phyloP scores from a whole-genome alignment of 768 basidiomycete genomes.

The Pisolithus marmoratus region DNA sequence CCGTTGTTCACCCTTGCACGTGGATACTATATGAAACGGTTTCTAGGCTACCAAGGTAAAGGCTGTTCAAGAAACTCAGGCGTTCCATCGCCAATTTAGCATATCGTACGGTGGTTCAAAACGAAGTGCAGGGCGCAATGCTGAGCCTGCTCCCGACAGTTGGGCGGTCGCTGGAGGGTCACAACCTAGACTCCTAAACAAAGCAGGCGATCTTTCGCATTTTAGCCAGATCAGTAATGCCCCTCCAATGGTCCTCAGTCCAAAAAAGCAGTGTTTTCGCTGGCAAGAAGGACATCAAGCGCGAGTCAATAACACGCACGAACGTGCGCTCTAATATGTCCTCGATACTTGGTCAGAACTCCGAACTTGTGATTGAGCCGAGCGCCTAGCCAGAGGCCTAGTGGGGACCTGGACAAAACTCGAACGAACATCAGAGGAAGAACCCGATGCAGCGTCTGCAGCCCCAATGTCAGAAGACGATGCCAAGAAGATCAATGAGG shows the following conservation, averaged over 20 bases:
- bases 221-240: conserved; percentile 84
- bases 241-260: conserved; percentile 71
- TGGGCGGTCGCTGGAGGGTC: conserved; percentile 68
- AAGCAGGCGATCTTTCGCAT: conserved; percentile 80
- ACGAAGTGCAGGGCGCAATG: conserved; percentile 69
- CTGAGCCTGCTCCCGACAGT: conserved; percentile 70
- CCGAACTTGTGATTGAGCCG: conserved; percentile 50
- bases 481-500: conserved; percentile 30
- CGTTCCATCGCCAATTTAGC: conserved; percentile 48
- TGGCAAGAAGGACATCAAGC: conserved; percentile 62
- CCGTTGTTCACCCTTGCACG: not conserved
- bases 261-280: conserved; percentile 80
- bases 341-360: conserved; percentile 67
- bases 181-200: conserved; percentile 52
- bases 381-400: conserved; percentile 44
- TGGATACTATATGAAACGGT: conserved; percentile 27
- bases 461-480: conserved; percentile 50
- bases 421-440: too few relatives aligned
- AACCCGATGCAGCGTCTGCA: conserved; percentile 35
- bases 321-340: conserved; percentile 84
- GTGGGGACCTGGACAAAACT: too few relatives aligned
- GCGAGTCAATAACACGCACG: conserved; percentile 74
- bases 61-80: conserved; percentile 47
- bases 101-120: conserved; percentile 91
- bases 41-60: conserved; percentile 78